Evolutionary conservation across 164 flowering plant species (phyloP), one percentile per base, ranked within the genome.

Genomic region (Vitis riparia): DNA sequence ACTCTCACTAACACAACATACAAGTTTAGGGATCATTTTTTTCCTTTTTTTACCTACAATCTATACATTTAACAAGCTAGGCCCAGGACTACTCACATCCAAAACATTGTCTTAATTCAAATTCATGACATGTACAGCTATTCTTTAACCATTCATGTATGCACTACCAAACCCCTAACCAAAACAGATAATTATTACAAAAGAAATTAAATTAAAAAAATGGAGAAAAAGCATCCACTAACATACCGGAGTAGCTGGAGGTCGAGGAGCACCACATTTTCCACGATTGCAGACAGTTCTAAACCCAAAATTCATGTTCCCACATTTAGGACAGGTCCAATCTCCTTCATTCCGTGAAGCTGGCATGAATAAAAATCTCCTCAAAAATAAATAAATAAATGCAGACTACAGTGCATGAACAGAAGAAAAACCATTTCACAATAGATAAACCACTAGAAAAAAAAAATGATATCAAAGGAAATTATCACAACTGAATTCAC

Each of bases 291-390:
- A 83, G 62, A 78, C 84, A 68, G 77, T 73, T 73, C 86, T 77
- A 66, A 83, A 83, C 48, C 76, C 79, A 68, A 83, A 83, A 75
- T 83, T 83, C 67, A 76, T 64, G 65, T 83, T 80, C 32, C 84
- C 86, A 79, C 86, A 83, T 30, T 79, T 76, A 51, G 74, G 75
- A 62, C 86, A 83, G 37, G 79, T 81, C 84, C 86, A 83, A 58
- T 83, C 84, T 64, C 86, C 84, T 52, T 79, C 86, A 58, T 71
- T 79, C 53, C 77, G 70, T 48, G 83, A 67, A 79, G 68, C 86
- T 83, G 71, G 65, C 61, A 80, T 5, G 15, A 17, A 64, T n/a
- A 72, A 63, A 29, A n/a, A 37, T 37, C 44, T 37, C 44, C 44
- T 37, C 44, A 37, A 37, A 37, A 37, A 37, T 17, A 37, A 37